Base-by-base conservation (phyloP, 148 eudicot species). In the Bassia scoparia region DNA sequence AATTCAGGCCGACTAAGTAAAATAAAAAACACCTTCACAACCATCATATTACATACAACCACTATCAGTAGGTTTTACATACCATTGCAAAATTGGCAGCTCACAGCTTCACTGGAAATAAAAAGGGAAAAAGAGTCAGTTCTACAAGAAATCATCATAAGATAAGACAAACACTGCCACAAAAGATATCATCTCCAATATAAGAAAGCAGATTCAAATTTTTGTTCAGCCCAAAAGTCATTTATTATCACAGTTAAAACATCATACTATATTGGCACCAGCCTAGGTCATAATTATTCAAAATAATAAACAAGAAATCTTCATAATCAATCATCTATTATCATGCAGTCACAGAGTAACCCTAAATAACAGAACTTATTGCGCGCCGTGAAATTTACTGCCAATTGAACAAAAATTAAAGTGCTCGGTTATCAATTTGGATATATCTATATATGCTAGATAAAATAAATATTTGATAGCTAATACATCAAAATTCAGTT, bases 41-140 rank as follows among this genome's bases (percentile, higher is more conserved):
- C 20, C 30, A 62, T 52, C 38, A 76, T 30, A 52, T 44, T n/a
- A 61, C 3, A 66, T 53, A 50, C n/a, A 41, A 62, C 8, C 50
- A 64, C n/a, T n/a, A n/a, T 50, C 23, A 41, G 35, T 26, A 58
- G 8, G 24, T 56, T 41, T 29, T 43, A 74, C 79, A 78, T 92
- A 95, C 99, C 99, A 76, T 83, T 72, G 75, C 99, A 95, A 67
- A 73, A 67, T 69, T 80, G 83, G 81, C 99, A 95, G 82, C 85
- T 81, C 79, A 90, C 92, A 70, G 99, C 97, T 71, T 95, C 96
- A 81, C 99, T 95, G 96, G 50, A 82, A 77, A 77, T 18, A 56
- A 66, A 48, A n/a, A 70, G 49, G 31, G 50, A 56, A 70, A 67
- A 15, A 41, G 44, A 37, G 50, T 80, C 61, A 78, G 75, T 54